Evolutionary conservation across 805 yeast genomes (phyloP).

Genomic region (Nakazawaea laoshanensis): DNA sequence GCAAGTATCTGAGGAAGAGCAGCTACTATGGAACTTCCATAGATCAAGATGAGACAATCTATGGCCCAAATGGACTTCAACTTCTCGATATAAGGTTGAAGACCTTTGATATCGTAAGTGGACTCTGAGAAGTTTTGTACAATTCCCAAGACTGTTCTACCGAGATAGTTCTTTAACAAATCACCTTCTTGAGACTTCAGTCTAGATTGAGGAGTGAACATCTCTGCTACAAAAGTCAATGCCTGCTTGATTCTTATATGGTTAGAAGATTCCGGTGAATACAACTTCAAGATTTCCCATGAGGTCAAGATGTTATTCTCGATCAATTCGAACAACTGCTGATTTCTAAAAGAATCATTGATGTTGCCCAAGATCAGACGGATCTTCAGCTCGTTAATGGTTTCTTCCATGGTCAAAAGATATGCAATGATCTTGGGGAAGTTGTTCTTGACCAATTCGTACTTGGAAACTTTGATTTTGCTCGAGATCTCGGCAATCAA

Average conservation of each 20-base stretch:
- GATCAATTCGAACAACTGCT: constrained; percentile 24
- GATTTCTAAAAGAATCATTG: constrained; percentile 34
- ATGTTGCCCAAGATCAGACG: constrained; percentile 44
- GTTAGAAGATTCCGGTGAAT: constrained; percentile 19
- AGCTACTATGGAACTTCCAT: constrained; percentile 47
- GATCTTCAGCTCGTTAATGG: constrained; percentile 40
- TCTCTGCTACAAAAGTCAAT: constrained; percentile 21
- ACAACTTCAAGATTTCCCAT: constrained; percentile 37
- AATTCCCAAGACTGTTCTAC: constrained; percentile 60
- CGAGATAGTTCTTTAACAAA: constrained; percentile 33
- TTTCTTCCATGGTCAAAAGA: constrained; percentile 41
- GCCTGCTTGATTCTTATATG: constrained; percentile 31
- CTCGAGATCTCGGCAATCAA: constrained; percentile 56
- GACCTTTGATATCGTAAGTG: constrained; percentile 65
- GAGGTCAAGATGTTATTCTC: constrained; percentile 29
- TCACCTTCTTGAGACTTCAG: too few relatives aligned
- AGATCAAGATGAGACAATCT: constrained; percentile 49
- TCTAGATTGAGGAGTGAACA: constrained; percentile 15
- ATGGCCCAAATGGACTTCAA: constrained; percentile 67
- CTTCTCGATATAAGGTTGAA: constrained; percentile 65
- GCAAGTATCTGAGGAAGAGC: constrained; percentile 82
- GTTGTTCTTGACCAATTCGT: constrained; percentile 38
- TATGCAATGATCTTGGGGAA: constrained; percentile 50
- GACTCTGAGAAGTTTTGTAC: constrained; percentile 75
- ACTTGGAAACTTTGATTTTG: constrained; percentile 34